Evolutionary conservation across 768 basidiomycete genomes (phyloP).

Genomic region (Trametopsis cervina): DNA sequence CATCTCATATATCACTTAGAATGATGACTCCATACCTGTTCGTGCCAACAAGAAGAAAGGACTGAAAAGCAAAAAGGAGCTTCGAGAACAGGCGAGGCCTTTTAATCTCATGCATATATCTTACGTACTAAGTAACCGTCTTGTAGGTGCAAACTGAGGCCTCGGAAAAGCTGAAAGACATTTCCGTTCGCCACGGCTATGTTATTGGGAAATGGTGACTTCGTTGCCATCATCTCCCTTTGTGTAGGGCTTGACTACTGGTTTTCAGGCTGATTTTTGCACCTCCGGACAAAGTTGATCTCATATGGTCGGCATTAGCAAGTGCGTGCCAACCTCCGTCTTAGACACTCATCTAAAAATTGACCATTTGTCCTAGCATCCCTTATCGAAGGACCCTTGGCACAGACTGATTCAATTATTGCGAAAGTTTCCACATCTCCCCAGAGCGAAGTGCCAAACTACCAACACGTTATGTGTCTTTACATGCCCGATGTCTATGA

Average conservation of each 20-base stretch:
- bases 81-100: constrained; percentile 51
- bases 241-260: not conserved
- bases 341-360: not conserved
- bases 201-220: constrained; percentile 63
- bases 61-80: constrained; percentile 66
- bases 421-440: constrained; percentile 67
- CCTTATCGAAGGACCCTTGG: constrained; percentile 54
- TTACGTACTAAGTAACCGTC: not conserved
- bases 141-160: constrained; percentile 54
- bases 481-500: constrained; percentile 71
- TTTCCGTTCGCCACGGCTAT: constrained; percentile 47
- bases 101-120: not conserved
- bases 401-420: constrained; percentile 45
- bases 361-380: constrained; percentile 37
- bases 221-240: not conserved
- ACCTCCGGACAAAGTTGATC: constrained; percentile 52
- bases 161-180: constrained; percentile 48
- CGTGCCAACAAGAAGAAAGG: constrained; percentile 70
- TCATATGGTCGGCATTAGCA: constrained; percentile 55
- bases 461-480: constrained; percentile 63
- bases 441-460: constrained; percentile 34
- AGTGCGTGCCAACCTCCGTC: constrained; percentile 31
- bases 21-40: constrained; percentile 56
- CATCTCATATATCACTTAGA: constrained; percentile 28
- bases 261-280: constrained; percentile 58